Base-by-base conservation (phyloP, 2,329 filamentous ascomycete species). In the Cercospora sojina region DNA sequence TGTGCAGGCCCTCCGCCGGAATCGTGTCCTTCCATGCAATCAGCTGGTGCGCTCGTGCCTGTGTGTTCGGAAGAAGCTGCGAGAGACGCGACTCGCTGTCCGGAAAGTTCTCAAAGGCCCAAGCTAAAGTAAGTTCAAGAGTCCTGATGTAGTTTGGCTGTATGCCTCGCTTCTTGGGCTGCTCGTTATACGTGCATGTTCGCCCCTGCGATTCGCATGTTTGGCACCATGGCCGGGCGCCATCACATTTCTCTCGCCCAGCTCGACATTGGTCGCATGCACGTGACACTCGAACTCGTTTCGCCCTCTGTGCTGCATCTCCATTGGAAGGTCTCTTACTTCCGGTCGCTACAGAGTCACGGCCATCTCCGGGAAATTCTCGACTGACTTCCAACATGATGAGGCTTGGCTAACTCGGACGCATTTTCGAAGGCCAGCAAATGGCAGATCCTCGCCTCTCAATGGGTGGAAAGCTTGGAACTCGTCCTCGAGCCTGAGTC, bases 81-180 rank as follows among this genome's bases (percentile, higher is more conserved):
- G 85, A 83, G 25, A 91, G 81, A 13, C 83, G 56, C 9, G 25
- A n/a, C 41, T 64, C 65, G 51, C 61, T 64, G 9, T 84, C 86
- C 13, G 86, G 83, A 38, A 87, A 83, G 63, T 85, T 85, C 66
- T 87, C 84, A 67, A 91, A 89, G 1, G 90, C 79, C 82, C 88
- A 88, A 12, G 88, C 88, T 63, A 91, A 82, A 9, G 88, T 85
- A 51, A 90, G 78, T 77, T 93, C 91, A 18, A 93, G 81, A 0
- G 89, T 90, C 35, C 90, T 85, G 63, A 93, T 89, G 74, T 93
- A 92, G 16, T 91, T 91, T n/a, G 91, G 91, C 72, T 90, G 90
- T 10, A 93, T 87, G 3, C 91, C 91, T 69, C 91, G 84, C 77
- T 92, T 92, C 78, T 91, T 92, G 7, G 89, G 87, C 62, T 87